Base-by-base conservation (phyloP, 257 asterid genomes). In the Fraxinus quadrangulata region DNA sequence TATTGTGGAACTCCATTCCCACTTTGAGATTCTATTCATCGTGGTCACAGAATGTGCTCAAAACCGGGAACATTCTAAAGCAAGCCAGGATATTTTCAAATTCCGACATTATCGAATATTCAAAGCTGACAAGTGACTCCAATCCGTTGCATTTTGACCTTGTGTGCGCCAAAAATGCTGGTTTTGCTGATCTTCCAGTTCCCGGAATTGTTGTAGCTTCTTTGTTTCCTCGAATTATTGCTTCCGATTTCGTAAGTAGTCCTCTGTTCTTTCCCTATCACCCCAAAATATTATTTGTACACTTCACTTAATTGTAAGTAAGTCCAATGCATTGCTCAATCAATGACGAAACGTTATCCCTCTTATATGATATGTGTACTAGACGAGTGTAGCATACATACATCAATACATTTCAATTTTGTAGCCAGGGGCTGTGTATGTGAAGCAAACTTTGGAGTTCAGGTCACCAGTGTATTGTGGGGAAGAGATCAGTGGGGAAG, bases 181-280 rank as follows among this genome's bases (percentile, higher is more conserved):
- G 98, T 40, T 93, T 91, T 70, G 17, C 5, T 0, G 93, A 84
- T 31, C 51, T 77, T 72, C 84, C 89, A 14, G 88, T 95, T 67
- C 98, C 97, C 0, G 97, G 99, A 79, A 86, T 91, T 84, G 90
- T 93, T 24, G 93, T 93, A 4, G 98, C 97, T 42, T 86, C 98
- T 28, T 61, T 93, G 81, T 93, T 95, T 80, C 97, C 99, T 13
- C 82, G 94, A 68, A 87, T 90, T 71, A 91, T 91, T 36, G 98
- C 99, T 77, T 87, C 90, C 54, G 80, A 88, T 76, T 91, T 91
- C 49, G 97, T 91, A 74, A 86, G 96, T 80, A 42, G 28, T 39
- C n/a, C 6, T 63, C 14, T 26, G 5, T 6, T 65, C 33, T 2
- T 66, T 21, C 9, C 12, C 3, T 54, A 13, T 9, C 6, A 9